These are phyloP conservation scores for Leishmania gerbilli DNA, from an alignment of 208 protist genomes.

Conservation along the genomic window DNA sequence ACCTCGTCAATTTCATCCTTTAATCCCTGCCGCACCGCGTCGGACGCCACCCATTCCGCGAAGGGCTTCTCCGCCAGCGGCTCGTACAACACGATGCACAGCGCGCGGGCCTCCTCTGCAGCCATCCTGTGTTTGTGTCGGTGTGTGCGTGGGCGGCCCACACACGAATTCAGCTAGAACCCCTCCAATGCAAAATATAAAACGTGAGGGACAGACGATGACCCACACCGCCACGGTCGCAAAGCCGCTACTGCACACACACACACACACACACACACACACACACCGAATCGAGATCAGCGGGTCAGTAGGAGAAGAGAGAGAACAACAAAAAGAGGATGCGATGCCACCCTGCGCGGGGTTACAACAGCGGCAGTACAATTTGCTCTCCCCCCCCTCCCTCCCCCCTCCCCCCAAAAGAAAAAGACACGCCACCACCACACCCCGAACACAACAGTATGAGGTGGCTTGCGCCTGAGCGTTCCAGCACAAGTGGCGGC, in stretches of 20 bases:
- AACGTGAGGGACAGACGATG: neutral
- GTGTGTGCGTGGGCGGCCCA: neutral
- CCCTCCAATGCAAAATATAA: neutral
- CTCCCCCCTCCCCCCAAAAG: neutral
- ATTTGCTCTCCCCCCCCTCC: too few species aligned
- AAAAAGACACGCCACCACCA: neutral
- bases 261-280: neutral
- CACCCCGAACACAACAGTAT: neutral
- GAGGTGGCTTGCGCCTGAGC: neutral
- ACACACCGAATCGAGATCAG: neutral
- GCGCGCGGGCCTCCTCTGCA: constrained; percentile 7
- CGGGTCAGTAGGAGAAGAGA: neutral
- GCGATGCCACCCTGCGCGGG: neutral
- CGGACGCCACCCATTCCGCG: constrained; percentile 35
- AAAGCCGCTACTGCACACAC: neutral
- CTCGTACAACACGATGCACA: constrained; percentile 46
- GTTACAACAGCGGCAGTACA: neutral
- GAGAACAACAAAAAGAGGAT: neutral
- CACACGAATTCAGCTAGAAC: neutral
- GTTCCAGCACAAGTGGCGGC: neutral
- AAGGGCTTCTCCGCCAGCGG: constrained; percentile 31
- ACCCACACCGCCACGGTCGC: neutral
- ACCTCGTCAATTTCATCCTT: constrained; percentile 24
- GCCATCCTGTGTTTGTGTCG: neutral
- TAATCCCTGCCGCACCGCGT: constrained; percentile 14